Conservation (phyloP, 352 stramenopile genomes). For the Blastocystis sp. region DNA sequence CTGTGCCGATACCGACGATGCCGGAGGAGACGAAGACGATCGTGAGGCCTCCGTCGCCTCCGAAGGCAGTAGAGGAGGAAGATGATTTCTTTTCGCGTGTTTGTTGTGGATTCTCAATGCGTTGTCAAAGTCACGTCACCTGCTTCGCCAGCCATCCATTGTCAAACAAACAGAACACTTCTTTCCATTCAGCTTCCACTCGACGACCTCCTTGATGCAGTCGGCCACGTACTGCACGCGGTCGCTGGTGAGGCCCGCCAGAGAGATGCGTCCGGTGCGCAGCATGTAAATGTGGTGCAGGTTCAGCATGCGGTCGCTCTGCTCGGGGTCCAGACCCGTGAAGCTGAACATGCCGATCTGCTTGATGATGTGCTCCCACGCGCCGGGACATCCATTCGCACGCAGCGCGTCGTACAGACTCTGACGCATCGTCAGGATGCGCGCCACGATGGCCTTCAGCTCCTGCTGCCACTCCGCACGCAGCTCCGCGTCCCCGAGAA, state of each 20-base stretch:
- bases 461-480: constrained; percentile 70
- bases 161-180: constrained; percentile 44
- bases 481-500: constrained; percentile 74
- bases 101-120: not conserved
- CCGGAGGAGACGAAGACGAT: not conserved
- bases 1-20: no score
- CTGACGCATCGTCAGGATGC: constrained; percentile 60
- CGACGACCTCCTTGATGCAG: constrained; percentile 81
- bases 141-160: not conserved
- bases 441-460: constrained; percentile 59
- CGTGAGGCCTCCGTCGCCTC: not conserved
- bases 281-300: constrained; percentile 96
- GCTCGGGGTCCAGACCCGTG: constrained; percentile 82
- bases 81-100: constrained; percentile 28
- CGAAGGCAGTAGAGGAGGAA: not conserved
- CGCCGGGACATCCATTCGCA: constrained; percentile 67
- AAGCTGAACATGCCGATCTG: constrained; percentile 88
- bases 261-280: constrained; percentile 87
- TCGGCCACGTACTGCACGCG: constrained; percentile 90
- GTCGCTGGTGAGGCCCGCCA: constrained; percentile 86
- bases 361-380: constrained; percentile 92
- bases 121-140: not conserved
- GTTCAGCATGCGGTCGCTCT: constrained; percentile 84
- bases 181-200: constrained; percentile 60
- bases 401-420: constrained; percentile 75